Conservation (phyloP, 805 yeast genomes). For the Candida maris region DNA sequence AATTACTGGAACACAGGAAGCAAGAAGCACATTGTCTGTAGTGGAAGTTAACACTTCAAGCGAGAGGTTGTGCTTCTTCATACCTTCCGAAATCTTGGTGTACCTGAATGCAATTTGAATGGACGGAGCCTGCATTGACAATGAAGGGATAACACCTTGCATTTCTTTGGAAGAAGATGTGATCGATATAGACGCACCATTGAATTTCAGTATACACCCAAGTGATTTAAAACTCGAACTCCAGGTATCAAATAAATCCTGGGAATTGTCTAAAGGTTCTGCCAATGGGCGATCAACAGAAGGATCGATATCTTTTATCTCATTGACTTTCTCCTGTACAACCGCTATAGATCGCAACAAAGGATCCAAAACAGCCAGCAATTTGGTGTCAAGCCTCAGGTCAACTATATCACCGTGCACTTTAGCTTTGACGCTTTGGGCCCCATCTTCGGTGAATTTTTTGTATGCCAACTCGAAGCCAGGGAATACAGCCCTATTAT, state of each 20-base stretch:
- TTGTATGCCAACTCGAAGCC: slow-evolving; percentile 55
- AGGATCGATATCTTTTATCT: slow-evolving; percentile 1
- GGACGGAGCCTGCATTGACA: slow-evolving; percentile 73
- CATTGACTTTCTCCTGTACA: slow-evolving; percentile 25
- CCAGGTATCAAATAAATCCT: slow-evolving; percentile 18
- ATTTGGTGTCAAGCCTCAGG: slow-evolving; percentile 56
- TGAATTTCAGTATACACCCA: slow-evolving; percentile 54
- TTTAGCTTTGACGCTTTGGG: slow-evolving; percentile 41
- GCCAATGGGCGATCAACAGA: slow-evolving; percentile 3
- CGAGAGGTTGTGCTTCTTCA: slow-evolving; percentile 42
- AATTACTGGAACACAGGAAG: slow-evolving; percentile 77
- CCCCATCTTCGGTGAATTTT: slow-evolving; percentile 18
- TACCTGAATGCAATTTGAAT: slow-evolving; percentile 58
- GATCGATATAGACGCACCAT: slow-evolving; percentile 62
- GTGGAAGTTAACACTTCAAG: slow-evolving; percentile 59
- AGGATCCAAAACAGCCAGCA: slow-evolving; percentile 53
- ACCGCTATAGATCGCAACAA: slow-evolving; percentile 42
- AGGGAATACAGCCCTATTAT: slow-evolving; percentile 67
- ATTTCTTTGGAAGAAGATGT: slow-evolving; percentile 42
- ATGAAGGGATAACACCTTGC: slow-evolving; percentile 41
- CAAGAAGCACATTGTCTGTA: slow-evolving; percentile 65
- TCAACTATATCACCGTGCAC: slow-evolving; percentile 69
- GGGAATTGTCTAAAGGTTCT: slow-evolving; percentile 14
- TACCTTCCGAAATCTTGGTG: slow-evolving; percentile 32
- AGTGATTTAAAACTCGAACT: slow-evolving; percentile 31